Percentiles rank a stretch among this genome's conserved stretches.
Evolutionary conservation across 1,284 basidiomycete species (phyloP).

Genomic region (Ustilago shanxiensis): DNA sequence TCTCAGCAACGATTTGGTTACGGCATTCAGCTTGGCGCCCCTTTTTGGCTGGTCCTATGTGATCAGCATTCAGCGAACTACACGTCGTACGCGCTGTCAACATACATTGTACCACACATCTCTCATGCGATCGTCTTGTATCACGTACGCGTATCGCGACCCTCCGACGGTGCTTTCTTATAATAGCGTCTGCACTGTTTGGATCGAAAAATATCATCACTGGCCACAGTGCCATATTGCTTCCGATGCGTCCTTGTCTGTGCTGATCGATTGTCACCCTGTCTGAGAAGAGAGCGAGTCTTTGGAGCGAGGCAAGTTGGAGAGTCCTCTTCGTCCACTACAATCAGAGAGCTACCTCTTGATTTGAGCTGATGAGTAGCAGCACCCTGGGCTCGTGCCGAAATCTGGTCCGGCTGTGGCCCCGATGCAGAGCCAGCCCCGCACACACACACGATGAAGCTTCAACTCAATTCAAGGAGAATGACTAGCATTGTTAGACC

Average conservation of each 20-base stretch:
- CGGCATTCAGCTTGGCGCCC: background rate
- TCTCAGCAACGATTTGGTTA: background rate
- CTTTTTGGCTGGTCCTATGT: conserved; percentile 20
- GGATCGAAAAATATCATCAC: conserved; percentile 40
- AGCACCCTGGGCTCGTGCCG: no score
- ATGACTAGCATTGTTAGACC: conserved; percentile 18
- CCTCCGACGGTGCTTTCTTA: conserved; percentile 10
- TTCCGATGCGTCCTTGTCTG: background rate
- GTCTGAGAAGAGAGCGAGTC: no score
- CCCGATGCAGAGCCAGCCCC: no score
- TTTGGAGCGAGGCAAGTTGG: no score
- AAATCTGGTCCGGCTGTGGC: no score
- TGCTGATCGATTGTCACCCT: background rate
- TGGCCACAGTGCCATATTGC: conserved; percentile 33
- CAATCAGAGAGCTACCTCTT: no score
- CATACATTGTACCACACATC: conserved; percentile 20
- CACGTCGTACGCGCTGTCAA: conserved; percentile 19
- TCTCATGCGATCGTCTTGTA: conserved; percentile 3
- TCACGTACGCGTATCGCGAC: conserved; percentile 22
- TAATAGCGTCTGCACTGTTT: conserved; percentile 1
- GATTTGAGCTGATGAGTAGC: no score
- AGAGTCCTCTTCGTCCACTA: no score
- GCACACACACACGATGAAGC: no score
- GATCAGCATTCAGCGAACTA: conserved; percentile 24
- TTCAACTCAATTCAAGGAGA: no score